A percentile compares a stretch with the other conserved stretches of the same genome.
phyloP scores from a whole-genome alignment of 2,329 filamentous ascomycete species.

The Fusarium euwallaceae region DNA sequence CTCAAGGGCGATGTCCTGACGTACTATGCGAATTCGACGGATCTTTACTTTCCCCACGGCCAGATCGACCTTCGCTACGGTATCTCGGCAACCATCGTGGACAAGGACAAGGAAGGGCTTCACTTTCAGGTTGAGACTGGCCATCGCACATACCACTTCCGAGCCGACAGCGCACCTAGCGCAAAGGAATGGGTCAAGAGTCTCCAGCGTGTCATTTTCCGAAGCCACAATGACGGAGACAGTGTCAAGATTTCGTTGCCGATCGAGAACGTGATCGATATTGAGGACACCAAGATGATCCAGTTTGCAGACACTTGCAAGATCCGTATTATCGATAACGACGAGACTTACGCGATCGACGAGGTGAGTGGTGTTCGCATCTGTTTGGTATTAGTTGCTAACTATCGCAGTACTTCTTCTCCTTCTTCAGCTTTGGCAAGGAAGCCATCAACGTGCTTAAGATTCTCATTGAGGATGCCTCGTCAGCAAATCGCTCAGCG shows the following conservation, averaged over 20 bases:
- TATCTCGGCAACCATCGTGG: constrained; percentile 83
- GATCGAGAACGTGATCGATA: constrained; percentile 88
- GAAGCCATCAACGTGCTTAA: constrained; percentile 86
- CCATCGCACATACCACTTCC: constrained; percentile 86
- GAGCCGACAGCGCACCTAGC: constrained; percentile 86
- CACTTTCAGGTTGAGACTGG: constrained; percentile 87
- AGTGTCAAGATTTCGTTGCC: constrained; percentile 96
- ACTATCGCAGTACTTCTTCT: constrained; percentile 86
- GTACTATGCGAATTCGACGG: constrained; percentile 86
- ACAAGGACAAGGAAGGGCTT: constrained; percentile 81
- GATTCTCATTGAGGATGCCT: constrained; percentile 76
- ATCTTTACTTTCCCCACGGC: constrained; percentile 91
- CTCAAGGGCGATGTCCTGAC: constrained; percentile 92
- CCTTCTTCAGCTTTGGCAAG: constrained; percentile 88
- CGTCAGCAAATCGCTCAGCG: constrained; percentile 54
- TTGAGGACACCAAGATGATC: constrained; percentile 91
- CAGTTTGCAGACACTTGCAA: constrained; percentile 96
- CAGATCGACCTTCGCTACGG: constrained; percentile 94
- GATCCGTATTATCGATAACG: constrained; percentile 91
- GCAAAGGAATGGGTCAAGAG: constrained; percentile 98
- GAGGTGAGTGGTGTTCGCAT: constrained; percentile 70
- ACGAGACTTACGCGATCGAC: constrained; percentile 94
- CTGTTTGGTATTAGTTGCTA: too few relatives aligned
- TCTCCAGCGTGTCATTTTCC: constrained; percentile 93
- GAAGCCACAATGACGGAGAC: constrained; percentile 95